Base-by-base conservation (phyloP, 2,329 filamentous ascomycete genomes). In the Chalaropsis thielavioides region DNA sequence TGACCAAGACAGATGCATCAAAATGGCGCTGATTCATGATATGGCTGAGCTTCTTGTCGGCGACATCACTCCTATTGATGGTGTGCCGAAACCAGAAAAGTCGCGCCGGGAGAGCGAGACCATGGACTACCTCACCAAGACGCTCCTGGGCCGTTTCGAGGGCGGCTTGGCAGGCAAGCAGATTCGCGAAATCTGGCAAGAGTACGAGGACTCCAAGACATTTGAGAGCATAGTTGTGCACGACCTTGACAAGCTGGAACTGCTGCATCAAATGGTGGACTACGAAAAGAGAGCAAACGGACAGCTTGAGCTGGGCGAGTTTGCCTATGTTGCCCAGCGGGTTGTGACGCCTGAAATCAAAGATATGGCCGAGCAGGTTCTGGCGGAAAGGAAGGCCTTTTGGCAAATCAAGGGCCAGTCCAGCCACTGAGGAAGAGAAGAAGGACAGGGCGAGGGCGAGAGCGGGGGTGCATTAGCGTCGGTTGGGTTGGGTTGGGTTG, bases 11-110 rank as follows among this genome's bases (percentile, higher is more conserved):
- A 87, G 86, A 70, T 99, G 94, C 79, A 92, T 90, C 71, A 90
- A 90, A 76, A 96, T 99, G 92, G 92, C 91, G 31, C 81, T 99
- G 41, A 80, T 99, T 56, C 94, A 99, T 78, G 94, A 99, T 77
- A 96, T 99, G 90, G 94, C 94, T 11, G 94, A 99, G 75, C 81
- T 89, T 3, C 79, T 99, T 0, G 94, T 99, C 17, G 94, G 94
- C 66, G 94, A 99, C 77, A 96, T 99, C 73, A 99, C 94, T 0
- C 94, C 94, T 0, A 86, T 94, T 3, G 94, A 99, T 72, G 84
- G 85, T 19, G 84, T 99, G 0, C 74, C 84, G 64, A 99, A 97
- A 76, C 75, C 80, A 2, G 94, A 99, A 76, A 99, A 99, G 81
- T 88, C 80, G 73, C 82, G 92, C 17, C 86, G 94, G 68, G 94